phyloP scores from a whole-genome alignment of 2,329 filamentous ascomycete genomes.

The Penicillium italicum region DNA sequence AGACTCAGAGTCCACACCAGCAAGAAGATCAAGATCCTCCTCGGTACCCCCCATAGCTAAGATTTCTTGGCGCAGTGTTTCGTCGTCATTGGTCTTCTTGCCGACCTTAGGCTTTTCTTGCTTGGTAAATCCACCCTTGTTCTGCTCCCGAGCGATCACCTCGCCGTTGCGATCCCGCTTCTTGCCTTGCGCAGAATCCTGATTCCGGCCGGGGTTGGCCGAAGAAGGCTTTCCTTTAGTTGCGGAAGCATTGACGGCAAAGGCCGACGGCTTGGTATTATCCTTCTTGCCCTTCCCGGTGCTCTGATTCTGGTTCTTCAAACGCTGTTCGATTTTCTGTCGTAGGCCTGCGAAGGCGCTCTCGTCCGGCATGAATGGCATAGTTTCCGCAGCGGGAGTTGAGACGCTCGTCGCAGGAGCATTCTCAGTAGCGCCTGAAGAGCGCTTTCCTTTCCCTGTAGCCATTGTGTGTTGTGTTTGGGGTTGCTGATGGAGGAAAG shows the following conservation, averaged over 20 bases:
- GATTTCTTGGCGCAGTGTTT: slow-evolving; percentile 44
- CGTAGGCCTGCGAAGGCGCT: slow-evolving; percentile 41
- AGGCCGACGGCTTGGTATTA: slow-evolving; percentile 26
- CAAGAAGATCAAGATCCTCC: slow-evolving; percentile 48
- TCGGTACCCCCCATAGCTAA: slow-evolving; percentile 48
- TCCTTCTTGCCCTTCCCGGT: slow-evolving; percentile 31
- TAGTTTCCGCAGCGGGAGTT: slow-evolving; percentile 19
- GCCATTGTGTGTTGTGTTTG: slow-evolving; percentile 30
- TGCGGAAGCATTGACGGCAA: slow-evolving; percentile 20
- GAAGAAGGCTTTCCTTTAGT: slow-evolving; percentile 25
- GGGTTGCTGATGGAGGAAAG: slow-evolving; percentile 16
- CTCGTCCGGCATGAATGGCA: slow-evolving; percentile 34
- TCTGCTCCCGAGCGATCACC: slow-evolving; percentile 39
- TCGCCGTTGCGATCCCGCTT: slow-evolving; percentile 48
- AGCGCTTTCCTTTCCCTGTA: slow-evolving; percentile 38
- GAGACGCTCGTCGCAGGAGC: slow-evolving; percentile 15
- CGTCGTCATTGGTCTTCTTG: slow-evolving; percentile 23
- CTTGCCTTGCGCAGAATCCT: slow-evolving; percentile 36
- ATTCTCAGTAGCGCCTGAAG: slow-evolving; percentile 24
- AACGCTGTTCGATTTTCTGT: slow-evolving; percentile 41
- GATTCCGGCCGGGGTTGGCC: slow-evolving; percentile 23
- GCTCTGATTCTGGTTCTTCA: slow-evolving; percentile 36
- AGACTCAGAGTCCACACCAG: slow-evolving; percentile 44
- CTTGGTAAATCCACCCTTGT: slow-evolving; percentile 25
- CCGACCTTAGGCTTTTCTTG: slow-evolving; percentile 10